Conservation (phyloP, 2,329 filamentous ascomycete species). For the Talaromyces pinophilus region DNA sequence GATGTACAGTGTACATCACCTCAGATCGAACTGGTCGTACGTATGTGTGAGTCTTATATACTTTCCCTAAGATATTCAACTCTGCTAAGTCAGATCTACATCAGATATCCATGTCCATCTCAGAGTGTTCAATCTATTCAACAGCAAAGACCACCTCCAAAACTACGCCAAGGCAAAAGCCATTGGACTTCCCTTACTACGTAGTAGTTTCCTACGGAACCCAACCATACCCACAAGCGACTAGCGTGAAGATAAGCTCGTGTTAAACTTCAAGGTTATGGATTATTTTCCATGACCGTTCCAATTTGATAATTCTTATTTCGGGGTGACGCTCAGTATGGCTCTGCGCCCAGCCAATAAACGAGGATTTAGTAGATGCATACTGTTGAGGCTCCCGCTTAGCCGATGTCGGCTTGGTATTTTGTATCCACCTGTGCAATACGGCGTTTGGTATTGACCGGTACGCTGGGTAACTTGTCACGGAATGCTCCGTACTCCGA, state of each 20-base stretch:
- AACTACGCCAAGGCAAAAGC: not conserved
- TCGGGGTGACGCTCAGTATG: not conserved
- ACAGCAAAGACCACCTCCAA: not conserved
- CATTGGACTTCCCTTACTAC: not conserved
- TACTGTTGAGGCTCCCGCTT: slow-evolving; percentile 21
- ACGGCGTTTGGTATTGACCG: not conserved
- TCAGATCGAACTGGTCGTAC: not conserved
- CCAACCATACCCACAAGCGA: not conserved
- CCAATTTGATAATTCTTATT: slow-evolving; percentile 21
- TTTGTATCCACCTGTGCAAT: slow-evolving; percentile 15
- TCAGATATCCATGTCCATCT: not conserved
- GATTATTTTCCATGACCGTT: slow-evolving; percentile 19
- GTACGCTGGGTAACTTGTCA: not conserved
- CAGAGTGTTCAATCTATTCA: not conserved
- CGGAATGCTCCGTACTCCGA: slow-evolving; percentile 7
- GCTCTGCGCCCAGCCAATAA: slow-evolving; percentile 9
- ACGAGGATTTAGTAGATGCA: not conserved
- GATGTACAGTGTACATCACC: not conserved
- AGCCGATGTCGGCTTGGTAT: slow-evolving; percentile 19
- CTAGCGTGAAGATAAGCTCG: slow-evolving; percentile 18
- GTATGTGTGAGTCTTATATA: not conserved
- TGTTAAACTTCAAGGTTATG: slow-evolving; percentile 4
- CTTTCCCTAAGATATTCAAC: not conserved
- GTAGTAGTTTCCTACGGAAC: not conserved
- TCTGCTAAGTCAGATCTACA: not conserved